phyloP scores from a whole-genome alignment of 192 early-diverging fungal species.

The Coemansia sp. region DNA sequence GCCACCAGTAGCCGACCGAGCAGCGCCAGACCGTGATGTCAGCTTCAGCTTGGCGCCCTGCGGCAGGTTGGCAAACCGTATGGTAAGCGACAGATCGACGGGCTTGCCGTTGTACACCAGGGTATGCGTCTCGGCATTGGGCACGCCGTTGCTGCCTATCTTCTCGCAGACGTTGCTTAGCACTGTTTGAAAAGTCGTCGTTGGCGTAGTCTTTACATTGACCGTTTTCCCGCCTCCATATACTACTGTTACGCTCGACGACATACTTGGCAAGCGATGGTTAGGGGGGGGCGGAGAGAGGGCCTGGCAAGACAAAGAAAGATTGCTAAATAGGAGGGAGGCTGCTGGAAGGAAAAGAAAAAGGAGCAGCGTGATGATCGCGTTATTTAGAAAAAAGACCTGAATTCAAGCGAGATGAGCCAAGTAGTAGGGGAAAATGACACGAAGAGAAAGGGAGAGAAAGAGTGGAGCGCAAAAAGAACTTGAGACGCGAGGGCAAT shows the following conservation, averaged over 20 bases:
- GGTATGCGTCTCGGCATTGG: slow-evolving; percentile 55
- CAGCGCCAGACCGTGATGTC: slow-evolving; percentile 14
- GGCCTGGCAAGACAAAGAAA: too few species aligned
- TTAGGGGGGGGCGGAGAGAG: too few species aligned
- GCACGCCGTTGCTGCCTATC: slow-evolving; percentile 40
- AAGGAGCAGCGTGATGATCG: neutral
- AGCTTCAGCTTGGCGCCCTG: slow-evolving; percentile 74
- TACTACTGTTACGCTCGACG: slow-evolving; percentile 59
- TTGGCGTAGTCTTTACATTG: slow-evolving; percentile 68
- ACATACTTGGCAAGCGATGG: slow-evolving; percentile 56
- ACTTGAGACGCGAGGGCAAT: neutral
- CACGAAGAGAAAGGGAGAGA: neutral
- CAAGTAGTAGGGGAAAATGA: neutral
- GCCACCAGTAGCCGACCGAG: too few species aligned
- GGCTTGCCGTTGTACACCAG: slow-evolving; percentile 64
- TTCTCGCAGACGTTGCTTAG: slow-evolving; percentile 62
- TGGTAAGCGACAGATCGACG: slow-evolving; percentile 68
- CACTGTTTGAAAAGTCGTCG: slow-evolving; percentile 68
- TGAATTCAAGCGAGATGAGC: neutral
- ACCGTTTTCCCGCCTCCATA: slow-evolving; percentile 40
- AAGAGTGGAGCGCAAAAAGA: neutral
- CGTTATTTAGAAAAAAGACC: neutral
- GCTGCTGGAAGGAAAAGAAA: neutral
- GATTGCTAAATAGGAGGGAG: too few species aligned
- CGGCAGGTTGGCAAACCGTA: slow-evolving; percentile 80